Base-by-base conservation (phyloP, 306 rosid genomes). In the Trifolium repens region DNA sequence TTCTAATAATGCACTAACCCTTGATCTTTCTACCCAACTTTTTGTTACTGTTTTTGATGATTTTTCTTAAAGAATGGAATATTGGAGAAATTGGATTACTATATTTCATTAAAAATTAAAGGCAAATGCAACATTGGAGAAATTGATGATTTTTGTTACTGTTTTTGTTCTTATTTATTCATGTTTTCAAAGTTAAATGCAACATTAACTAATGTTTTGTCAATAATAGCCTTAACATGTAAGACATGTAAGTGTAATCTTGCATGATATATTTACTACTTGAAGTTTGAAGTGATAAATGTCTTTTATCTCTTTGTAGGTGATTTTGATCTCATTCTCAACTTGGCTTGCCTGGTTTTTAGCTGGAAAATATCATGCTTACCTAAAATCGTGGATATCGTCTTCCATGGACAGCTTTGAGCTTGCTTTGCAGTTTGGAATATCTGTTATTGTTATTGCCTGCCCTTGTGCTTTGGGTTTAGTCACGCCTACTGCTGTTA, bases 401-500 rank as follows among this genome's bases (percentile, higher is more conserved):
- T 81, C 90, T 71, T 89, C 97, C 12, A 89, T 91, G 84, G 92
- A 91, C 71, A 87, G 92, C 75, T 93, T 91, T 63, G 94, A 93
- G 85, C 92, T 93, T 60, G 97, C 98, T 22, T 87, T 93, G 46
- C 98, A 93, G 80, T 93, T 93, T 82, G 98, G 97, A 24, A 93
- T 93, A 14, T 89, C 98, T 49, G 97, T 91, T 55, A 90, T 93
- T 92, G 98, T 93, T 81, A 93, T 91, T 75, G 98, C 98, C 26
- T 93, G 98, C 77, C 98, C 98, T 74, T 93, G 98, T 89, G 97
- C 98, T 50, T 79, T 91, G 40, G 98, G 98, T 78, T 87, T 93
- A 24, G 98, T 96, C 4, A 93, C 97, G 1, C 98, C 98, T 2
- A 93, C 98, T 0, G 96, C 97, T 3, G 92, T 93, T 53, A 91